A percentile compares a stretch with the other conserved stretches of the same genome.
phyloP scores from a whole-genome alignment of 2,329 filamentous ascomycete species.

The Penicillium sp. region DNA sequence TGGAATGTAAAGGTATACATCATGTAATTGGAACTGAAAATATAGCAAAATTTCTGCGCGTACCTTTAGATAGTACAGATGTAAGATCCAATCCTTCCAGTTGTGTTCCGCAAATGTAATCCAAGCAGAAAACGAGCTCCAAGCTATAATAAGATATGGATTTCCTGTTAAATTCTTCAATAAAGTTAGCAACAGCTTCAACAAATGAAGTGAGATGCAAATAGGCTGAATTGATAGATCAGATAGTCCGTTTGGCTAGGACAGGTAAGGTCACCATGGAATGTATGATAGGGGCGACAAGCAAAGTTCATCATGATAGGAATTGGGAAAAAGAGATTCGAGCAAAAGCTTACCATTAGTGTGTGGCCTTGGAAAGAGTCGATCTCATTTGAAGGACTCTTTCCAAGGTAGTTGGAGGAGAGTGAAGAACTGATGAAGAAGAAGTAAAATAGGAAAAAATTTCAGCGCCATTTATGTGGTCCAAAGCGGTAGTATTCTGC shows the following conservation, averaged over 20 bases:
- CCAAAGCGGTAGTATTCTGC: slow-evolving; percentile 25
- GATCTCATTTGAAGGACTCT: slow-evolving; percentile 13
- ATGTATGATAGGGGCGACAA: slow-evolving; percentile 58
- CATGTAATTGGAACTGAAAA: slow-evolving; percentile 31
- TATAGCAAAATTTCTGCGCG: slow-evolving; percentile 14
- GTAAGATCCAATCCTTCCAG: background rate
- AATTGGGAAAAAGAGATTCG: slow-evolving; percentile 2
- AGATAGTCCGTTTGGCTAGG: slow-evolving; percentile 54
- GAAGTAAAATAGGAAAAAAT: slow-evolving; percentile 15
- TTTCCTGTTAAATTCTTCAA: slow-evolving; percentile 13
- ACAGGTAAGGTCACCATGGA: slow-evolving; percentile 53
- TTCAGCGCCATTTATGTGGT: slow-evolving; percentile 17
- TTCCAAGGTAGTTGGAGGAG: slow-evolving; percentile 12
- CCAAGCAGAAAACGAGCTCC: background rate
- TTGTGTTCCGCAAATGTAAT: background rate
- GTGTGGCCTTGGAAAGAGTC: slow-evolving; percentile 12
- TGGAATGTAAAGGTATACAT: slow-evolving; percentile 51
- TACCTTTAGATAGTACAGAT: slow-evolving; percentile 17
- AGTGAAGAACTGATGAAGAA: slow-evolving; percentile 8
- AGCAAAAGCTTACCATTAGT: slow-evolving; percentile 24
- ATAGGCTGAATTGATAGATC: slow-evolving; percentile 24
- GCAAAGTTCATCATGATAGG: slow-evolving; percentile 47
- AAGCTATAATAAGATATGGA: background rate
- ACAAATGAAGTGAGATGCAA: slow-evolving; percentile 8
- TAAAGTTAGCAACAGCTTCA: slow-evolving; percentile 22